Percentiles rank a stretch among this genome's conserved stretches.
These are phyloP conservation scores for Pleurotus giganteus DNA, from an alignment of 768 basidiomycete species.

Conservation along the genomic window DNA sequence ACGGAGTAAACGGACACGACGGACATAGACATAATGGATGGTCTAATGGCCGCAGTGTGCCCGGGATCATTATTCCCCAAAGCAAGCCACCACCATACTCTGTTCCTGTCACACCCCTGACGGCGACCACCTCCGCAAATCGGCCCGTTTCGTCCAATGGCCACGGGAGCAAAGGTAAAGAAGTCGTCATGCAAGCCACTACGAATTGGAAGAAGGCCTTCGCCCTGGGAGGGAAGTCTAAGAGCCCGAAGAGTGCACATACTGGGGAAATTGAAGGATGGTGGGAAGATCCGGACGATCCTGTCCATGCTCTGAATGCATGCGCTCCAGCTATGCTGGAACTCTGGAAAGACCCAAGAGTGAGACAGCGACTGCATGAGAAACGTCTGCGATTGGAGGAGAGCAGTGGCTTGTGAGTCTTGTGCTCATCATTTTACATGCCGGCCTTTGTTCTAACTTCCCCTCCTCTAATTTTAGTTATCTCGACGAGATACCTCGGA, in stretches of 20 bases:
- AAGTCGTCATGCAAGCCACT: constrained; percentile 60
- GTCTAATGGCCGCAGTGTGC: constrained; percentile 46
- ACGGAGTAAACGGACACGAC: constrained; percentile 17
- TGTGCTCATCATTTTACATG: constrained; percentile 10
- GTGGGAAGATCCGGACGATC: constrained; percentile 86
- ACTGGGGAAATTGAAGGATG: constrained; percentile 74
- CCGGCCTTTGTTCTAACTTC: constrained; percentile 11
- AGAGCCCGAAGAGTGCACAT: constrained; percentile 68
- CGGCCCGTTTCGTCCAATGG: constrained; percentile 25
- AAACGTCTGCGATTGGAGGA: constrained; percentile 72
- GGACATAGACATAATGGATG: constrained; percentile 10
- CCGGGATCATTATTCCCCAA: constrained; percentile 47
- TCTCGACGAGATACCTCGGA: constrained; percentile 76
- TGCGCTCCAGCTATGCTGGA: constrained; percentile 66
- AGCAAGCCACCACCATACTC: constrained; percentile 27
- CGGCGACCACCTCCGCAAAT: constrained; percentile 22
- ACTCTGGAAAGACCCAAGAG: constrained; percentile 74
- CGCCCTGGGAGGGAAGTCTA: constrained; percentile 54
- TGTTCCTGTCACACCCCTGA: constrained; percentile 26
- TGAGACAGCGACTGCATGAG: constrained; percentile 62
- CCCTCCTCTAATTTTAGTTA: constrained; percentile 46
- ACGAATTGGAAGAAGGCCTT: constrained; percentile 72
- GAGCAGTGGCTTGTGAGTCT: constrained; percentile 79
- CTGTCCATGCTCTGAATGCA: constrained; percentile 67
- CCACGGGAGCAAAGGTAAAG: constrained; percentile 39